Base-by-base conservation (phyloP, 306 rosid species). In the Boehmeria nivea region DNA sequence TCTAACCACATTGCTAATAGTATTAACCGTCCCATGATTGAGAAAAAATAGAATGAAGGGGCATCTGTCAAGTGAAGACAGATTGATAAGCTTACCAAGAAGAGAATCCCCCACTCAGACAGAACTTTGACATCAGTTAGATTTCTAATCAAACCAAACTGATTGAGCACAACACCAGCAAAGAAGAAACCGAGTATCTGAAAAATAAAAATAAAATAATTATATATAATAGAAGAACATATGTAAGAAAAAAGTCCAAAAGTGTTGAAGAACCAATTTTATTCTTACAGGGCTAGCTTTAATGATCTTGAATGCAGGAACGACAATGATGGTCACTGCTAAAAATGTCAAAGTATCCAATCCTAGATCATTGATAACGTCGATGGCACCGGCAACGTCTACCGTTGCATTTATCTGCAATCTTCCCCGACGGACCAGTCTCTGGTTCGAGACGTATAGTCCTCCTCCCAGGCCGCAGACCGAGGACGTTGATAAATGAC, bases 151-250 rank as follows among this genome's bases (percentile, higher is more conserved):
- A 87, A 84, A 54, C 96, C 96, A 83, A 91, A 79, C 60, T 91
- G 99, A 80, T 87, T 91, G 68, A 91, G 95, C 43, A 87, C 74
- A 62, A 91, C 78, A 59, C 99, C 99, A 21, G 95, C 96, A 63
- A 82, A 81, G 81, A 91, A 91, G 86, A 91, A 91, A 72, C 99
- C 99, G 25, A 91, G 96, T 59, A 91, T 91, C 99, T 91, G 94
- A 76, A 40, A 46, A 65, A 70, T 19, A 62, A 14, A 54, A 59
- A 55, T n/a, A 57, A 31, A 54, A 54, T 23, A 17, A 27, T 38
- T 17, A 24, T 12, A 8, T 2, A 57, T 14, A 6, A 16, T 11
- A 40, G 28, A 54, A 54, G n/a, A 11, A 20, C 8, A 53, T 38
- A 24, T 2, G 1, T 2, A 10, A 14, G 43, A 21, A 28, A 15